Evolutionary conservation across 2,329 filamentous ascomycete species (phyloP), one percentile per base, ranked within the genome.

Genomic region (Ceratocystis colombiana): DNA sequence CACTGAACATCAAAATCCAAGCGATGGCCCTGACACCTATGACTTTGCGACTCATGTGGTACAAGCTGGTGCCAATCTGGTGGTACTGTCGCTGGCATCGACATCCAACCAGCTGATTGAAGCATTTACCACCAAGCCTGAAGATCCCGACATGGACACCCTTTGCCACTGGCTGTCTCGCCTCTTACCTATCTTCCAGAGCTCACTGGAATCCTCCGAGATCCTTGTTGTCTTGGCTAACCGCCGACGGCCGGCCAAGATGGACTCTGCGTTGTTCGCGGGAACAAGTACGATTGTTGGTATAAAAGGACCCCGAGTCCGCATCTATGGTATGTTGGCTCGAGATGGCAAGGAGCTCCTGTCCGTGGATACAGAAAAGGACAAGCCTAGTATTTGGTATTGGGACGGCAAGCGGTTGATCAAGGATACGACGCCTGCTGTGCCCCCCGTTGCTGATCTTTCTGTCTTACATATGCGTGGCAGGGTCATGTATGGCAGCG

Each of bases 81-180:
- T 53, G 8, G 48, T 53, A 10, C 20, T 53, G 12, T 53, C 48
- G 12, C 48, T 53, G 20, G 48, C 48, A 20, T 53, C 48, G 20
- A 53, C 20, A 22, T 22, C 48, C 3, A 20, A 15, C 8, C 48
- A 53, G 25, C 53, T 57, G 28, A 25, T 30, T 17, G 53, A 57
- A 37, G 5, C 53, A 28, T 57, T 53, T 12, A 53, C 48, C n/a
- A 53, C 48, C 48, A 53, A 53, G 53, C 53, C 28, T 57, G 25
- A 57, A 57, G 25, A 57, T 22, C 53, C 53, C 20, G 48, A 57
- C 15, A 57, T 37, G 53, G 25, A 30, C 6, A 33, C 22, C 33
- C 25, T 33, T 5, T 57, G 53, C 22, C 28, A 57, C 7, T 33
- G 53, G 53, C 53, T 57, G 25, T 57, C 53, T 17, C 53, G 28